Conservation (phyloP, 352 stramenopile species). For the Globisporangium emineosum region DNA sequence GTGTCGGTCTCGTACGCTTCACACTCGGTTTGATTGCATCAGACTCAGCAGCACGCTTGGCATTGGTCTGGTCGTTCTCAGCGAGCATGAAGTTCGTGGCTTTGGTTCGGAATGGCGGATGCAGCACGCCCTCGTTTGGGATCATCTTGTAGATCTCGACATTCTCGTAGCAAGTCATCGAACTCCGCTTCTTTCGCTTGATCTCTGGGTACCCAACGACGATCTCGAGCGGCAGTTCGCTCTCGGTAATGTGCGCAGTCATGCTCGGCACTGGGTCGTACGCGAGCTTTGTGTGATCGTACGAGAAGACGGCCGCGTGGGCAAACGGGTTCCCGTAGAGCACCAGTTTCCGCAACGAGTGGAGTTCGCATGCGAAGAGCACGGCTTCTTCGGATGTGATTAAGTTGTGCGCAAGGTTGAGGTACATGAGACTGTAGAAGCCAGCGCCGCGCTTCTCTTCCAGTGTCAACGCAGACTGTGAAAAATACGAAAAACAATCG, state of each 20-base stretch:
- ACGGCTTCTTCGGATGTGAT: slow-evolving; percentile 52
- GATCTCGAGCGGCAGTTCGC: slow-evolving; percentile 29
- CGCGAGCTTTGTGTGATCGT: slow-evolving; percentile 59
- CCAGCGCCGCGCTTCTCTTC: slow-evolving; percentile 58
- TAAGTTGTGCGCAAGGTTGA: slow-evolving; percentile 75
- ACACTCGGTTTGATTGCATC: slow-evolving; percentile 2
- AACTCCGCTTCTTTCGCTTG: slow-evolving; percentile 53
- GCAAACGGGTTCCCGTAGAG: slow-evolving; percentile 74
- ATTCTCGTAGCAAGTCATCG: slow-evolving; percentile 56
- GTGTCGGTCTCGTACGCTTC: slow-evolving; percentile 16
- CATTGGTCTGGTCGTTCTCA: slow-evolving; percentile 23
- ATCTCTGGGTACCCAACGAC: slow-evolving; percentile 61
- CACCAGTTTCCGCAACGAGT: slow-evolving; percentile 61
- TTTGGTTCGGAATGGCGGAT: slow-evolving; percentile 51
- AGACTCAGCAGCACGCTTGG: slow-evolving; percentile 17
- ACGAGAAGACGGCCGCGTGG: slow-evolving; percentile 54
- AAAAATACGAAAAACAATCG: neutral
- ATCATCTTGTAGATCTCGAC: slow-evolving; percentile 85
- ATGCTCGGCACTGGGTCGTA: slow-evolving; percentile 72
- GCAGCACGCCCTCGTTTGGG: slow-evolving; percentile 52
- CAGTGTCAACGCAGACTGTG: slow-evolving; percentile 43
- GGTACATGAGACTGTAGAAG: slow-evolving; percentile 65
- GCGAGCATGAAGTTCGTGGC: slow-evolving; percentile 41
- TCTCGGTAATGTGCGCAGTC: slow-evolving; percentile 31
- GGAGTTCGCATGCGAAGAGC: slow-evolving; percentile 42